phyloP scores from a whole-genome alignment of 371 early-diverging fungal species.

The Funneliformis caledonium region DNA sequence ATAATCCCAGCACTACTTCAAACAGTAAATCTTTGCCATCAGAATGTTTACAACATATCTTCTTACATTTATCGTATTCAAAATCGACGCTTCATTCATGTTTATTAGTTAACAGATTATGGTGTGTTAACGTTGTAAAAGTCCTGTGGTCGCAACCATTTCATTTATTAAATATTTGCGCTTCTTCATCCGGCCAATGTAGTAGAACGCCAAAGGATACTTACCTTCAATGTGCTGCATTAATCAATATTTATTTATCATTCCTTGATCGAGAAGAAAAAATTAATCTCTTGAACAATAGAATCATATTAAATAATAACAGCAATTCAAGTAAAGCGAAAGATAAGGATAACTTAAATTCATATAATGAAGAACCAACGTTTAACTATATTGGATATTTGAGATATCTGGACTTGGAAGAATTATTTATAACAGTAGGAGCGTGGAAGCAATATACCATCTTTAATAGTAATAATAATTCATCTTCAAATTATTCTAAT shows the following conservation, averaged over 20 bases:
- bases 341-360: no score
- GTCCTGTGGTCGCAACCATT: no score
- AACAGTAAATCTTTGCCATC: neutral
- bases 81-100: conserved; percentile 8
- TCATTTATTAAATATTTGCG: neutral
- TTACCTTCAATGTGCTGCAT: neutral
- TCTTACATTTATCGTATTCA: neutral
- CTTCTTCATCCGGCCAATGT: neutral
- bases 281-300: neutral
- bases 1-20: no score
- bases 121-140: conserved; percentile 2
- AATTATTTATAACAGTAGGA: no score
- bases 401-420: no score
- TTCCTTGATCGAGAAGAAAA: neutral
- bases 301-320: conserved; percentile 12
- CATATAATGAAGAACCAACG: no score
- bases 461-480: no score
- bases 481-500: no score
- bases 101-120: neutral
- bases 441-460: no score
- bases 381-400: no score
- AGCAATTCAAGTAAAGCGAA: no score
- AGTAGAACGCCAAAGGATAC: neutral
- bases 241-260: neutral
- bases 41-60: conserved; percentile 10